Conservation (phyloP, 164 flowering plant genomes). For the Cinnamomum micranthum region DNA sequence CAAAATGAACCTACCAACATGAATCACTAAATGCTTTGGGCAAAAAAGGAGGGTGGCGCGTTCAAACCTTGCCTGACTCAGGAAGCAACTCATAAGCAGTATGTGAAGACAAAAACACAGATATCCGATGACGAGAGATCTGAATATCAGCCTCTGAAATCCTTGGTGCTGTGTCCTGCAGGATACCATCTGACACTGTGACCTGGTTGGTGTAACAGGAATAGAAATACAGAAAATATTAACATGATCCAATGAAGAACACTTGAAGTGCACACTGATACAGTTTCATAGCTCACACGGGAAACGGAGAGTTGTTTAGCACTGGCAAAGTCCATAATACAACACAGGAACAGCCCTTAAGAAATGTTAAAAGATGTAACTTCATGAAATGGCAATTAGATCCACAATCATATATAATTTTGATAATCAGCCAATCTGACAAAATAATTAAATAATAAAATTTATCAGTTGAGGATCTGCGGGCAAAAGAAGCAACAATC, state of each 20-base stretch:
- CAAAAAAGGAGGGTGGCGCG: slow-evolving; percentile 24
- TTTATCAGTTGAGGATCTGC: background rate
- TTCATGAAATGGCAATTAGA: background rate
- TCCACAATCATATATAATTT: background rate
- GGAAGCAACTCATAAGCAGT: slow-evolving; percentile 90
- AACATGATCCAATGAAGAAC: background rate
- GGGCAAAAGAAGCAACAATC: background rate
- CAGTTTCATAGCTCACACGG: background rate
- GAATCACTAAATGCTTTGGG: background rate
- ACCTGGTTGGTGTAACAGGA: slow-evolving; percentile 30
- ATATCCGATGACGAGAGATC: slow-evolving; percentile 63
- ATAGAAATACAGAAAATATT: slow-evolving; percentile 1
- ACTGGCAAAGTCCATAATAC: background rate
- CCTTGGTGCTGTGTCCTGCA: slow-evolving; percentile 43
- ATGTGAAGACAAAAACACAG: slow-evolving; percentile 63
- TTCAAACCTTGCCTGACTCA: slow-evolving; percentile 82
- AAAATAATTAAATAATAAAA: background rate
- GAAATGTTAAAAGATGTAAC: background rate
- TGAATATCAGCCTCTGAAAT: slow-evolving; percentile 67
- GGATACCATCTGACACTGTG: slow-evolving; percentile 36
- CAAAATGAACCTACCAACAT: background rate
- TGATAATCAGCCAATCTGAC: background rate
- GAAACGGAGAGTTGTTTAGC: background rate
- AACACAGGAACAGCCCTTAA: background rate
- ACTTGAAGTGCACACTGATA: background rate